phyloP scores from a whole-genome alignment of 108 stramenopile genomes.

The Cyclotella sp. region DNA sequence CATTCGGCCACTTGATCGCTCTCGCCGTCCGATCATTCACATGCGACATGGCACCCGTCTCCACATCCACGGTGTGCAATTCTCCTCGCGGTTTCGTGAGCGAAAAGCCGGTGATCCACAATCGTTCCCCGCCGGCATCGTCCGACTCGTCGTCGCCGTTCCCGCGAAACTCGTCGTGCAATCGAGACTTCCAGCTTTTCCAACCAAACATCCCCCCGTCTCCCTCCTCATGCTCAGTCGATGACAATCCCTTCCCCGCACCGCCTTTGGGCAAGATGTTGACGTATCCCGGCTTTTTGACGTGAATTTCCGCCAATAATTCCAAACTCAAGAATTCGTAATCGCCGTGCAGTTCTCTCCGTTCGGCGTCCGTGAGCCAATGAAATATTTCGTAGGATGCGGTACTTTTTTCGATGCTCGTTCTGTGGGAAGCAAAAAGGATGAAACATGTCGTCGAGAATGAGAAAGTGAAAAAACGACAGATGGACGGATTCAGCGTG shows the following conservation, averaged over 20 bases:
- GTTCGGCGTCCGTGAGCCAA: slow-evolving; percentile 73
- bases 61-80: slow-evolving; percentile 66
- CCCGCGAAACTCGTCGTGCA: neutral
- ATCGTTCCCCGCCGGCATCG: slow-evolving; percentile 50
- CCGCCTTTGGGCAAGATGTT: slow-evolving; percentile 60
- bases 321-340: slow-evolving; percentile 74
- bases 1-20: slow-evolving; percentile 92
- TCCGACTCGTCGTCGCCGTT: slow-evolving; percentile 1
- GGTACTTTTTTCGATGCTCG: slow-evolving; percentile 62
- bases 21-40: slow-evolving; percentile 65
- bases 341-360: slow-evolving; percentile 60
- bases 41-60: slow-evolving; percentile 57
- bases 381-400: slow-evolving; percentile 77
- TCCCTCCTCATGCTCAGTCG: slow-evolving; percentile 14
- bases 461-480: too few relatives aligned
- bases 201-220: slow-evolving; percentile 33
- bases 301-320: slow-evolving; percentile 75
- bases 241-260: slow-evolving; percentile 50
- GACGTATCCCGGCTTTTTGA: slow-evolving; percentile 80
- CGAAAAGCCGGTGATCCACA: slow-evolving; percentile 89
- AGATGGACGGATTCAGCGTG: too few relatives aligned
- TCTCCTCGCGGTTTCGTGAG: slow-evolving; percentile 72
- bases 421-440: slow-evolving; percentile 17
- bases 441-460: neutral
- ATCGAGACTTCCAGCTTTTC: slow-evolving; percentile 40